Conservation (phyloP, 768 basidiomycete genomes). For the Leccinum longicurvipes region DNA sequence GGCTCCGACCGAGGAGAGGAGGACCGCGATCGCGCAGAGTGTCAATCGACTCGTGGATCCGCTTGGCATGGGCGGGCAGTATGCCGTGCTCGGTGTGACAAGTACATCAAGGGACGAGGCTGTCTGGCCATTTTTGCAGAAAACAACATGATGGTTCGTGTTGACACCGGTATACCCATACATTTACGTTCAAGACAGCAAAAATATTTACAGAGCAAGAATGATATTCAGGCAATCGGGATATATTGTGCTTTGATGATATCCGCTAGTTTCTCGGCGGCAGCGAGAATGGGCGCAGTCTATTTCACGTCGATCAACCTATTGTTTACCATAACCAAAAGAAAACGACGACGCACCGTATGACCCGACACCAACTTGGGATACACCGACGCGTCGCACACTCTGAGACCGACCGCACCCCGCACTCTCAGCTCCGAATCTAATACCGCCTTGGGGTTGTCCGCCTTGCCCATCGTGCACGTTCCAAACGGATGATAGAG, state of each 20-base stretch:
- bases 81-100: constrained; percentile 68
- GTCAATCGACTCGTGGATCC: constrained; percentile 74
- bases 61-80: constrained; percentile 84
- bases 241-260: constrained; percentile 27
- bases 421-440: constrained; percentile 42
- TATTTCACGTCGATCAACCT: constrained; percentile 2
- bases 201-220: background rate
- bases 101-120: constrained; percentile 8
- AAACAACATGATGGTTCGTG: background rate
- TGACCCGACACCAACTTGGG: constrained; percentile 44
- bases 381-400: constrained; percentile 46
- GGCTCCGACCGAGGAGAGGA: constrained; percentile 48
- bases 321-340: too few relatives aligned
- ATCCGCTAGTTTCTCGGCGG: constrained; percentile 36
- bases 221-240: background rate
- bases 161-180: background rate
- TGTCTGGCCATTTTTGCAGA: constrained; percentile 33
- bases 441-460: constrained; percentile 39
- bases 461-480: constrained; percentile 36
- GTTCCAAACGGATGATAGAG: constrained; percentile 45
- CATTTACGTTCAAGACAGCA: background rate
- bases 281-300: constrained; percentile 30
- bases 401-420: constrained; percentile 39
- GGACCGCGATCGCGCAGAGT: constrained; percentile 51
- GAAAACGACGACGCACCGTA: constrained; percentile 29